Evolutionary conservation across 306 rosid genomes (phyloP).

Genomic region (Rosa lucieae): DNA sequence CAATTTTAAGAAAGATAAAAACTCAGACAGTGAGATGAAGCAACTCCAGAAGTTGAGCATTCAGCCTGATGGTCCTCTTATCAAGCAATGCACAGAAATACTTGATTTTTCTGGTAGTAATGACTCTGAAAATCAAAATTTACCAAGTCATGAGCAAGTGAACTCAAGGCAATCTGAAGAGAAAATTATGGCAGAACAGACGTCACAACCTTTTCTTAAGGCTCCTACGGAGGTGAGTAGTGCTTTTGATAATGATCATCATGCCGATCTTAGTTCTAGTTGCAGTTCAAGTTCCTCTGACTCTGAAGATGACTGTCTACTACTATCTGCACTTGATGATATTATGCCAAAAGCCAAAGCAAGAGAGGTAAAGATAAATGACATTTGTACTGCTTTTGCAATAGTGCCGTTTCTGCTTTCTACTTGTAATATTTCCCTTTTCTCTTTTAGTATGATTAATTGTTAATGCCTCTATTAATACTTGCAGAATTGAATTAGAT

Average conservation of each 20-base stretch:
- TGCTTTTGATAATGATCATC: not conserved
- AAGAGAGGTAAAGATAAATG: conserved; percentile 11
- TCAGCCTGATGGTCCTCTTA: not conserved
- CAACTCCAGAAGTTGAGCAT: not conserved
- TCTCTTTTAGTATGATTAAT: not conserved
- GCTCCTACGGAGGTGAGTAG: not conserved
- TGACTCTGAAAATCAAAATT: not conserved
- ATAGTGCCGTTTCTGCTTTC: conserved; percentile 22
- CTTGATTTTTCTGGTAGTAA: conserved; percentile 3
- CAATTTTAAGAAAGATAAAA: conserved; percentile 1
- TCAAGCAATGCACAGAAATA: not conserved
- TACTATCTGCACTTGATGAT: too few species aligned
- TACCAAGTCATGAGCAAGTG: not conserved
- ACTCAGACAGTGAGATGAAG: conserved; percentile 7
- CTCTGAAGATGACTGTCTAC: conserved; percentile 4
- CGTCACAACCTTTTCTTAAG: not conserved
- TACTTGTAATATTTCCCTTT: not conserved
- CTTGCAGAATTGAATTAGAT: not conserved
- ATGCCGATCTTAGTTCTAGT: conserved; percentile 8
- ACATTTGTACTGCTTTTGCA: not conserved
- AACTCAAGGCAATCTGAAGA: not conserved
- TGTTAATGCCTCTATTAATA: not conserved
- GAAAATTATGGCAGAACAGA: conserved; percentile 7
- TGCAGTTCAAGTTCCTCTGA: conserved; percentile 21
- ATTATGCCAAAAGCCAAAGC: conserved; percentile 3